Base-by-base conservation (phyloP, 306 rosid genomes). In the Senna siamea region DNA sequence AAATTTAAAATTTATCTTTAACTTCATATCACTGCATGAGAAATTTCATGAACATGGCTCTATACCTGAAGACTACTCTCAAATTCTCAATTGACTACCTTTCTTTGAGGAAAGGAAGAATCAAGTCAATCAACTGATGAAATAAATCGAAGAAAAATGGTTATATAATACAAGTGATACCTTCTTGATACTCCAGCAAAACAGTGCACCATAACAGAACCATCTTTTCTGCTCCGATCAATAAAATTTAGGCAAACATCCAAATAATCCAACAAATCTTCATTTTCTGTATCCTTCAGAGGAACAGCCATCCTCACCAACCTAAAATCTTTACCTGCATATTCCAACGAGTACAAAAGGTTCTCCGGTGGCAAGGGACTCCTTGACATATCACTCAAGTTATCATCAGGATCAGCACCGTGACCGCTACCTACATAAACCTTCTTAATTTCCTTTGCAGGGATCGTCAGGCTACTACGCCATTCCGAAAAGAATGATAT, bases 161-260 rank as follows among this genome's bases (percentile, higher is more conserved):
- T 11, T 6, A 51, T 17, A 18, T 35, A 35, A 53, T 26, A 50
- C 14, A 46, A 62, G 19, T 5, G 11, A 66, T 84, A 93, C 98
- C 98, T 93, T 89, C 97, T 89, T 38, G 98, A 94, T n/a, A 94
- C 98, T 15, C 98, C 98, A 15, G 97, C 98, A 53, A 94, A 91
- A 82, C 98, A 94, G 76, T 94, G 98, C 30, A 94, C 97, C 79
- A 94, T 66, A 83, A 94, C 91, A 56, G 90, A 79, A 34, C 98
- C 98, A 63, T 94, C 87, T 72, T 89, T 91, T 69, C 93, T 81
- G 37, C 90, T 83, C 38, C 71, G 69, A 58, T 94, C 95, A 69
- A 94, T 87, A 76, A 92, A 94, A 80, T 92, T 90, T 60, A 92
- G 80, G 79, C 95, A 94, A 14, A 82, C 93, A 4, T 94, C 91